Evolutionary conservation across 768 basidiomycete genomes (phyloP), one percentile per base, ranked within the genome.

Genomic region (Naganishia vaughanmartiniae): DNA sequence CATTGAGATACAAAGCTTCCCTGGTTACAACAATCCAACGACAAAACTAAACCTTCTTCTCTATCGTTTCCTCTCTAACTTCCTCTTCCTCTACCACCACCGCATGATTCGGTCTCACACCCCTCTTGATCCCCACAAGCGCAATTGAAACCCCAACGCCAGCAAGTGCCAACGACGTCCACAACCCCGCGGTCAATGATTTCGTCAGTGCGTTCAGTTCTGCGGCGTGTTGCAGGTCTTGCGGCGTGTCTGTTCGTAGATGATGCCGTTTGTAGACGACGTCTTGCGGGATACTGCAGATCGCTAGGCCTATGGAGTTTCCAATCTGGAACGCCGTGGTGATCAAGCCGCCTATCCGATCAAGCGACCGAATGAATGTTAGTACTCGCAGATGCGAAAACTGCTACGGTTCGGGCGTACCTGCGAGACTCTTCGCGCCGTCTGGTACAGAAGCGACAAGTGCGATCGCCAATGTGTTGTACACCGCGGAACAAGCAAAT

Each of bases 261-360:
- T 15, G 21, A n/a, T 26, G 24, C 12, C 24, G 48, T n/a, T 51
- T 26, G 48, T n/a, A 51, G 2, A 51, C 48, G 4, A 51, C 34
- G 21, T 58, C 31, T 39, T 39, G 57, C 14, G 57, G 57, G 14
- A 58, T 33, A 58, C 57, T 58, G 57, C 57, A 58, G 24, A 58
- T 58, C 33, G 57, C 57, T 12, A 58, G 57, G 14, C 57, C 57
- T 1, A 58, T 21, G 5, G 57, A 31, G n/a, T 31, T 19, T 39
- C 57, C 57, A 31, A 36, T 39, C 57, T 58, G 57, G 34, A 58
- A 58, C 14, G 57, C 57, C 3, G 57, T 58, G 17, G 57, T 39
- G 5, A 58, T 58, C 33, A 58, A 21, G 12, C 57, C 33, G 24
- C 57, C 57, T 34, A 10, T 10, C 55, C 19, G 15, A 36, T 34